A percentile compares a stretch with the other conserved stretches of the same genome.
phyloP scores from a whole-genome alignment of 805 yeast genomes.

The Cyberlindnera xylosilytica region DNA sequence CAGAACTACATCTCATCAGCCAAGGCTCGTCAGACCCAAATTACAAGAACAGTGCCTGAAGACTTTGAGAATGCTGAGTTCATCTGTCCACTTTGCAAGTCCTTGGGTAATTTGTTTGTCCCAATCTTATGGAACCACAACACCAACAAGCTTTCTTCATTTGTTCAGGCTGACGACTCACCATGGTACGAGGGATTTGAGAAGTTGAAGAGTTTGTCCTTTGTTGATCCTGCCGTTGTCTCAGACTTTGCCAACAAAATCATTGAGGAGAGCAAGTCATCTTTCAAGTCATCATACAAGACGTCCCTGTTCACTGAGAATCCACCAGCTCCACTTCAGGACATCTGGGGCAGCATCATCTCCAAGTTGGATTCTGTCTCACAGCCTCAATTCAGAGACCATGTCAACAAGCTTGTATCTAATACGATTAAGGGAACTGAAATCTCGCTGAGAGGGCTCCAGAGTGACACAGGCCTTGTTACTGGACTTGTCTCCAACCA shows the following conservation, averaged over 20 bases:
- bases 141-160: slow-evolving; percentile 24
- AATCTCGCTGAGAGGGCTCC: slow-evolving; percentile 54
- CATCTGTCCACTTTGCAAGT: slow-evolving; percentile 87
- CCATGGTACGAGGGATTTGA: slow-evolving; percentile 22
- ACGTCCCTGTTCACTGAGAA: slow-evolving; percentile 3
- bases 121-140: slow-evolving; percentile 67
- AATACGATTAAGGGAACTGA: slow-evolving; percentile 65
- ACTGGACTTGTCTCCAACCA: slow-evolving; percentile 62
- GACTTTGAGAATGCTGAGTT: slow-evolving; percentile 68
- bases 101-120: slow-evolving; percentile 76
- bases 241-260: slow-evolving; percentile 13
- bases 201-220: slow-evolving; percentile 5
- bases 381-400: slow-evolving; percentile 24
- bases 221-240: slow-evolving; percentile 6
- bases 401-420: slow-evolving; percentile 37
- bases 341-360: slow-evolving; percentile 8
- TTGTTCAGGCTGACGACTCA: slow-evolving; percentile 5
- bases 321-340: slow-evolving; percentile 7
- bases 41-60: slow-evolving; percentile 81
- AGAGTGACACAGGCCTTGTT: slow-evolving; percentile 39
- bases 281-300: slow-evolving; percentile 13
- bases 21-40: slow-evolving; percentile 57
- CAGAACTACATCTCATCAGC: slow-evolving; percentile 57
- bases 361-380: slow-evolving; percentile 33
- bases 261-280: slow-evolving; percentile 1